Conservation (phyloP, 75 land plant species). For the Gnetum montanum region DNA sequence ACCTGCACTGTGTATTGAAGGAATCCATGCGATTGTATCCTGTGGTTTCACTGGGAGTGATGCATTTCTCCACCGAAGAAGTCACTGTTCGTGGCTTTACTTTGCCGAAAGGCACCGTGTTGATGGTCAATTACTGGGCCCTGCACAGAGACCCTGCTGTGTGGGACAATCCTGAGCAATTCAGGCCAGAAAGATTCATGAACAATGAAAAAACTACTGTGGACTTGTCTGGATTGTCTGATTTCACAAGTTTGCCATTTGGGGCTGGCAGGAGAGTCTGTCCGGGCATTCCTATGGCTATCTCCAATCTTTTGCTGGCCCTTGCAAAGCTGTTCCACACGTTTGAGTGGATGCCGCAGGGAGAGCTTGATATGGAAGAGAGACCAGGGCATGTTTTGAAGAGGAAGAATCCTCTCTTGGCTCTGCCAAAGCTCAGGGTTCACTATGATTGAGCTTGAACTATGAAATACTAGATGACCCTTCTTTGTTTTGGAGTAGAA, state of each 20-base stretch:
- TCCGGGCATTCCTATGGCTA: background rate
- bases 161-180: background rate
- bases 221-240: background rate
- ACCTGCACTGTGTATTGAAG: constrained; percentile 3
- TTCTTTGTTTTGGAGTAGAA: no score
- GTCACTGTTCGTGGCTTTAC: background rate
- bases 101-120: background rate
- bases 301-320: background rate
- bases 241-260: background rate
- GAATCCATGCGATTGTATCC: background rate
- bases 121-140: background rate
- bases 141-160: background rate
- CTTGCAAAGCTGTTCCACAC: background rate
- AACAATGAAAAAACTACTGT: background rate
- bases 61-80: background rate
- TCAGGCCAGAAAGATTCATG: constrained; percentile 3
- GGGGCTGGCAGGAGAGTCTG: background rate
- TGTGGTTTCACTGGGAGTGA: background rate
- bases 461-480: no score
- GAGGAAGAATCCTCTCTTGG: background rate
- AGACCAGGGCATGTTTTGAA: background rate
- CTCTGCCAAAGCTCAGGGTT: background rate
- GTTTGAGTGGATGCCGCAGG: background rate
- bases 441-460: background rate
- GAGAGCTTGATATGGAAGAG: background rate